Percentiles rank a stretch among this genome's conserved stretches.
Conservation (phyloP, 2,329 filamentous ascomycete species). For the Colletotrichum eremochloae region DNA sequence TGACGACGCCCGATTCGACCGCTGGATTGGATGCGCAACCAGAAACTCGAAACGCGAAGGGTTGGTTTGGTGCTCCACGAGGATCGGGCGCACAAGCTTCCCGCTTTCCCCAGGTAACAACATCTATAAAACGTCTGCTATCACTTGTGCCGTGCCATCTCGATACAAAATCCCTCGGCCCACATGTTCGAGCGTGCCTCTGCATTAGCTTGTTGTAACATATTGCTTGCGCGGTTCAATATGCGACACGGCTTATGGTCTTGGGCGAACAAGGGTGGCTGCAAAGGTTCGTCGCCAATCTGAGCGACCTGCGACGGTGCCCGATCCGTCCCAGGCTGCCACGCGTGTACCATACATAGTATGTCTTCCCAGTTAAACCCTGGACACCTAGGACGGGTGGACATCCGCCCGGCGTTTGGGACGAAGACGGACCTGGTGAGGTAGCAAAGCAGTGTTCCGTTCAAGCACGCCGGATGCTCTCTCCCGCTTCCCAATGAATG, state of each 20-base stretch:
- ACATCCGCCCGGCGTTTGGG: neutral
- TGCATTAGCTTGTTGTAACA: conserved; percentile 22
- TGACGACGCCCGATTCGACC: neutral
- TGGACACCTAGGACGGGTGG: neutral
- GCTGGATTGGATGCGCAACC: neutral
- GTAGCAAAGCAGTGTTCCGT: neutral
- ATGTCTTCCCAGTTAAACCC: neutral
- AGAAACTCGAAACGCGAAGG: neutral
- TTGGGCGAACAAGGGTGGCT: neutral
- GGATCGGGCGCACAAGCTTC: neutral
- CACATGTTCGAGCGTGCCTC: conserved; percentile 27
- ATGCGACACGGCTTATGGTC: conserved; percentile 20
- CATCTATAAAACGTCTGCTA: conserved; percentile 17
- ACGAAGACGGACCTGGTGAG: neutral
- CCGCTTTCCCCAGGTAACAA: conserved; percentile 3
- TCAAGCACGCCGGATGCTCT: too few species aligned
- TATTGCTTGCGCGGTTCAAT: conserved; percentile 4
- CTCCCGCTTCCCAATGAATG: too few species aligned
- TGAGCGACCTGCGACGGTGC: neutral
- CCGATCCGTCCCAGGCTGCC: neutral
- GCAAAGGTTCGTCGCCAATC: neutral
- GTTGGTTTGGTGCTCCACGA: too few species aligned
- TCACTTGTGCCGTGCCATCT: neutral
- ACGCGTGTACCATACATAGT: neutral
- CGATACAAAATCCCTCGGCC: neutral